Evolutionary conservation across 768 basidiomycete genomes (phyloP), one percentile per base, ranked within the genome.

Genomic region (Lactarius evosmus): DNA sequence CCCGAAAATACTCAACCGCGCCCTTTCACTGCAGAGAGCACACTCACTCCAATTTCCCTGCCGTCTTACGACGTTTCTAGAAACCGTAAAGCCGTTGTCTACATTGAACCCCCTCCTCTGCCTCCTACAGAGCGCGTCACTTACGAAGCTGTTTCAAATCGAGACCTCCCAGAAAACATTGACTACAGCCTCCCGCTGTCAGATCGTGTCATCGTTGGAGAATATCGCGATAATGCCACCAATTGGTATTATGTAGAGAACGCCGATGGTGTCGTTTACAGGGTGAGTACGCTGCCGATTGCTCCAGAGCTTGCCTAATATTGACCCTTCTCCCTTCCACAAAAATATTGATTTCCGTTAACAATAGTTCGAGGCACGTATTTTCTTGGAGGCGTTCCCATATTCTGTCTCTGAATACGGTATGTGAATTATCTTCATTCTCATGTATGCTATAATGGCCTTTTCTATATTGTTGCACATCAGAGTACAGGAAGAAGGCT

Each of bases 401-500:
- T 30, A 57, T 53, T 34, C 66, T 16, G 68, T 69, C 25, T 61
- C 67, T 52, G 59, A 63, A 17, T 69, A 64, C 34, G 41, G 68
- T 69, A 40, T 55, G 68, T 53, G 30, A 34, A 46, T 46, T 25
- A 12, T 41, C 14, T 53, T 30, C 38, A 25, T 33, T 32, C n/a
- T 9, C 22, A 36, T 32, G 22, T 38, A 52, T 22, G 55, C 33
- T 32, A 25, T 25, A 50, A 61, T 17, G 9, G 36, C 22, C 27
- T 30, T 7, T 30, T 55, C 25, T 25, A 5, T 44, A 29, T 50
- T 27, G 32, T 14, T 54, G n/a, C 22, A 9, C 38, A 58, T 30
- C 63, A 90, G 88, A 79, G 67, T 75, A 70, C 49, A 79, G 66
- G 58, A 80, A 83, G 70, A 70, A 65, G 33, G 72, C 70, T 6